A percentile compares a stretch with the other conserved stretches of the same genome.
These are phyloP conservation scores for Mycena albidolilacea DNA, from an alignment of 768 basidiomycete species.

Conservation along the genomic window DNA sequence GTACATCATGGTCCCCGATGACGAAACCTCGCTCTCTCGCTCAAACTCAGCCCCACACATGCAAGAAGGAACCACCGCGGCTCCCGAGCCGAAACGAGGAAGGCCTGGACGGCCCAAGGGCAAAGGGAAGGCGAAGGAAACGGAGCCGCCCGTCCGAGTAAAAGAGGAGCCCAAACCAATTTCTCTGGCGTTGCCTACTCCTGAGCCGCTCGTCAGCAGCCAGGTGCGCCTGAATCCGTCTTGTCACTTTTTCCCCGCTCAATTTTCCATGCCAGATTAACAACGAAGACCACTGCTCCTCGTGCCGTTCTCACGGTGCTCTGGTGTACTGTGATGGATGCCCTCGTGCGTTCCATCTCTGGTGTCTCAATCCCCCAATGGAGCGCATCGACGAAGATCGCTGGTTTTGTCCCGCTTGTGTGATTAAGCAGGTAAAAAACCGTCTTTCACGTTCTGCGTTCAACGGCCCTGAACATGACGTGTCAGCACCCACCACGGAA, in stretches of 20 bases:
- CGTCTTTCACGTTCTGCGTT: constrained; percentile 34
- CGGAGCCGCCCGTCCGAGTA: constrained; percentile 60
- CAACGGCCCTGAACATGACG: constrained; percentile 42
- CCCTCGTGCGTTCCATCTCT: constrained; percentile 94
- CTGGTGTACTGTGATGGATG: constrained; percentile 98
- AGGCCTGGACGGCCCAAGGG: constrained; percentile 55
- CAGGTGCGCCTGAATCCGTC: constrained; percentile 52
- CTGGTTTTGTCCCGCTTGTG: constrained; percentile 87
- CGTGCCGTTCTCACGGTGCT: constrained; percentile 85
- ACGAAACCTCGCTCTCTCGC: constrained; percentile 73
- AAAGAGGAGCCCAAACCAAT: constrained; percentile 68
- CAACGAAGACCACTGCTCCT: constrained; percentile 91
- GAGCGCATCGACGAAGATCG: constrained; percentile 87
- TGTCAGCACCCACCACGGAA: constrained; percentile 77
- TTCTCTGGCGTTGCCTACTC: constrained; percentile 51
- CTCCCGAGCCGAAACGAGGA: constrained; percentile 47
- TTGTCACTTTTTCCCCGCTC: constrained; percentile 25
- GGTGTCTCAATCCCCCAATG: constrained; percentile 97
- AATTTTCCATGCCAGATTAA: constrained; percentile 60
- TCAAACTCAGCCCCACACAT: constrained; percentile 70
- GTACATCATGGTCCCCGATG: constrained; percentile 68
- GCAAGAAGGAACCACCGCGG: constrained; percentile 49
- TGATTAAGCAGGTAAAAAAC: constrained; percentile 71
- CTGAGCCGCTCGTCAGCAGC: constrained; percentile 59
- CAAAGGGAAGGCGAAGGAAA: constrained; percentile 65